A percentile compares a stretch with the other conserved stretches of the same genome.
These are phyloP conservation scores for Stemphylium vesicarium DNA, from an alignment of 2,329 filamentous ascomycete species.

Conservation along the genomic window DNA sequence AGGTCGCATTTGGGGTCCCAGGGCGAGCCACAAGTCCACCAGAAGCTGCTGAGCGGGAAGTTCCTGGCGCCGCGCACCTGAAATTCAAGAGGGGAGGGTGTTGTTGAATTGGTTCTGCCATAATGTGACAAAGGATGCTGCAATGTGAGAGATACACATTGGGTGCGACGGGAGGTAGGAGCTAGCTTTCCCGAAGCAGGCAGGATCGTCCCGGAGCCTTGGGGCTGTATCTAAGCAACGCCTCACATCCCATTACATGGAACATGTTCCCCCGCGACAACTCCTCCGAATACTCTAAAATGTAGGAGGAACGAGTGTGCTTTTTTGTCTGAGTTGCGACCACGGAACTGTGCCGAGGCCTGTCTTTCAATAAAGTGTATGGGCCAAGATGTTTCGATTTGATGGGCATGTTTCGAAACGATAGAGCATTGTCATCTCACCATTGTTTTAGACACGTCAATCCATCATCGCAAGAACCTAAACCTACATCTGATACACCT, in stretches of 20 bases:
- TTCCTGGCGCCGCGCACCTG: neutral
- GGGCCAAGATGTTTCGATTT: conserved; percentile 4
- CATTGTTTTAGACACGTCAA: conserved; percentile 9
- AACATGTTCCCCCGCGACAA: neutral
- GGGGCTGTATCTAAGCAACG: neutral
- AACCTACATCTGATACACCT: neutral
- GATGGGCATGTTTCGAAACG: conserved; percentile 13
- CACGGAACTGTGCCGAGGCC: neutral
- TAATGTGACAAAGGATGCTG: neutral
- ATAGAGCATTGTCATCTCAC: conserved; percentile 7
- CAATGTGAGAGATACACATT: neutral
- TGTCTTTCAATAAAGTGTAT: neutral
- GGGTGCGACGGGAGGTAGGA: neutral
- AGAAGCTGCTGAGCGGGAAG: neutral
- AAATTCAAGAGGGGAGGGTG: neutral
- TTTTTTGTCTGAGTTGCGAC: neutral
- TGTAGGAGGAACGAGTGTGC: neutral
- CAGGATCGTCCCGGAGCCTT: neutral
- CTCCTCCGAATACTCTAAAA: too few species aligned
- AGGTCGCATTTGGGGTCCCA: conserved; percentile 2
- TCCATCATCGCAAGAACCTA: neutral
- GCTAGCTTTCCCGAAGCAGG: neutral
- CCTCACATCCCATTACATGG: neutral
- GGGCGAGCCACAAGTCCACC: neutral
- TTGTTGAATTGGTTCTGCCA: neutral